Conservation (phyloP, 257 asterid species). For the Lycium barbarum region DNA sequence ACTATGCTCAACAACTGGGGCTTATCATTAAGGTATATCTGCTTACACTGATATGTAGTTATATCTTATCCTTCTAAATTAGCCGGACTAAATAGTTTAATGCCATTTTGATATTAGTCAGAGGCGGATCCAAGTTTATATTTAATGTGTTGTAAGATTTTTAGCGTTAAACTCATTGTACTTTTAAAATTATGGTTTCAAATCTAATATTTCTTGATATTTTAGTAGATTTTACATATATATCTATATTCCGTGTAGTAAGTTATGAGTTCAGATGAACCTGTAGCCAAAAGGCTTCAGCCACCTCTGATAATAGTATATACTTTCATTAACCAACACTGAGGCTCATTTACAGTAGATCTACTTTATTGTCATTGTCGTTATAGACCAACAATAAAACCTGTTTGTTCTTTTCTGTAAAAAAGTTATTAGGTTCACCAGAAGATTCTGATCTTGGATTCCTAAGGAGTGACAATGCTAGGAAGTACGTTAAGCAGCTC, state of each 20-base stretch:
- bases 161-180: too few species aligned
- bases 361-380: background rate
- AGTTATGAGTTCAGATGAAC: too few species aligned
- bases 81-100: background rate
- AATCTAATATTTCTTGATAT: too few species aligned
- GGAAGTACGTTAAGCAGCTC: slow-evolving; percentile 74
- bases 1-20: slow-evolving; percentile 68
- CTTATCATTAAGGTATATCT: slow-evolving; percentile 59
- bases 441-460: slow-evolving; percentile 90
- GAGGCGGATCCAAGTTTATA: too few species aligned
- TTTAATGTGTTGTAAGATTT: too few species aligned
- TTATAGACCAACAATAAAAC: background rate
- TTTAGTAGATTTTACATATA: too few species aligned
- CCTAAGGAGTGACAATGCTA: slow-evolving; percentile 80
- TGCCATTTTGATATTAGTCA: slow-evolving; percentile 1
- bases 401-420: slow-evolving; percentile 21
- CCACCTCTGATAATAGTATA: background rate
- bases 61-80: background rate
- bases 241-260: too few species aligned
- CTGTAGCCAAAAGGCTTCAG: too few species aligned
- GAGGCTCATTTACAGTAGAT: background rate
- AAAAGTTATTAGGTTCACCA: slow-evolving; percentile 82
- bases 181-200: too few species aligned
- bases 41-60: background rate
- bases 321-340: background rate